These are phyloP conservation scores for Globisporangium heterothallicum DNA, from an alignment of 352 stramenopile genomes.

Conservation along the genomic window DNA sequence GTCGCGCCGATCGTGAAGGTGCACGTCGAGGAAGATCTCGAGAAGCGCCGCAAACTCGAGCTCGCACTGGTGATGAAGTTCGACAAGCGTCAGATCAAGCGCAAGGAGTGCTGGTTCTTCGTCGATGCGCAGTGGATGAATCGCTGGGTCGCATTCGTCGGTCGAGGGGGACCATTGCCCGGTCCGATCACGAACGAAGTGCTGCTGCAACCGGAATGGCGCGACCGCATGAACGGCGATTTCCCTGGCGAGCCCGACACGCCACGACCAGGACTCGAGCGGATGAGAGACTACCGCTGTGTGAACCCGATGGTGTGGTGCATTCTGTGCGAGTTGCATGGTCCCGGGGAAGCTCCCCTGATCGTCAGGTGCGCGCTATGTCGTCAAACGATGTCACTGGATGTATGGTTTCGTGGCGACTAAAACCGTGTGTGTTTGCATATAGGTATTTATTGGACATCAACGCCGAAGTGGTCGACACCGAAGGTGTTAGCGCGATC, in stretches of 20 bases:
- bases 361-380: conserved; percentile 16
- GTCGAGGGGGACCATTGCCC: conserved; percentile 38
- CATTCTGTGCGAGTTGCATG: conserved; percentile 58
- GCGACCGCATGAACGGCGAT: conserved; percentile 19
- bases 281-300: conserved; percentile 56
- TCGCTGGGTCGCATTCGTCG: conserved; percentile 53
- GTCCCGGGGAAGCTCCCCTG: conserved; percentile 39
- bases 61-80: conserved; percentile 57
- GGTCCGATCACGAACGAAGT: conserved; percentile 62
- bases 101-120: conserved; percentile 72
- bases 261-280: conserved; percentile 33
- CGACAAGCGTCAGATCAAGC: conserved; percentile 44
- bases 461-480: conserved; percentile 32
- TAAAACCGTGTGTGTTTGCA: conserved; percentile 1
- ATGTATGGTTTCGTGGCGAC: neutral
- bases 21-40: conserved; percentile 26
- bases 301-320: conserved; percentile 77
- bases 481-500: conserved; percentile 24
- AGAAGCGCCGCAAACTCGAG: conserved; percentile 62
- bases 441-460: conserved; percentile 45
- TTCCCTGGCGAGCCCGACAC: conserved; percentile 34
- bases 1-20: conserved; percentile 3
- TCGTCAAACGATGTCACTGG: neutral
- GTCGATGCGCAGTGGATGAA: conserved; percentile 64
- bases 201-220: conserved; percentile 40